phyloP scores from a whole-genome alignment of 495 filamentous ascomycete genomes.

The Xanthoparmelia taractica region DNA sequence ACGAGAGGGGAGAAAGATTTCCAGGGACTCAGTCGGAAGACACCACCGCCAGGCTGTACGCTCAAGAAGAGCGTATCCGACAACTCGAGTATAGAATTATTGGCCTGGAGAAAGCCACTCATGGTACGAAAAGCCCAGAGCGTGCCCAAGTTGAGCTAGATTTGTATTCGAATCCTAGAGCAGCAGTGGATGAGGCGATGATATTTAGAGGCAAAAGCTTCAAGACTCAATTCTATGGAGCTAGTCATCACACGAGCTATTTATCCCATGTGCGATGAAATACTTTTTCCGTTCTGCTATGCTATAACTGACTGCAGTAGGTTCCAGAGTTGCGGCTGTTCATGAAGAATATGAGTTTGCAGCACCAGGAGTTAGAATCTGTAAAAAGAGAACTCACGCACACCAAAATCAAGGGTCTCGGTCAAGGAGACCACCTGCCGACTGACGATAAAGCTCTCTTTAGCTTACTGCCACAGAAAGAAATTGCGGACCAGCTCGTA shows the following conservation, averaged over 20 bases:
- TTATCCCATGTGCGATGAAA: slow-evolving; percentile 38
- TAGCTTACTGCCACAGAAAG: slow-evolving; percentile 39
- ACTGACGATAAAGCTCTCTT: slow-evolving; percentile 23
- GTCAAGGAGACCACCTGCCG: slow-evolving; percentile 17
- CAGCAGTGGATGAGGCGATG: slow-evolving; percentile 23
- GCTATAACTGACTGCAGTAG: slow-evolving; percentile 29
- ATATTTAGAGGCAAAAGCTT: slow-evolving; percentile 44
- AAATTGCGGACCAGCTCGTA: slow-evolving; percentile 45
- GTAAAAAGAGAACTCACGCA: slow-evolving; percentile 40
- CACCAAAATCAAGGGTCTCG: slow-evolving; percentile 32
- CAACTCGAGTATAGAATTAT: slow-evolving; percentile 19
- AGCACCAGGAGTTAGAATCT: slow-evolving; percentile 31
- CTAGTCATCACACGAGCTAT: slow-evolving; percentile 39
- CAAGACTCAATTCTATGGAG: slow-evolving; percentile 44
- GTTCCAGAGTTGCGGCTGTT: slow-evolving; percentile 42
- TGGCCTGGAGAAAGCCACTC: slow-evolving; percentile 15
- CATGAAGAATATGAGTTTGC: slow-evolving; percentile 34
- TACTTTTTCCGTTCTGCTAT: not conserved
- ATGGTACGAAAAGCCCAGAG: slow-evolving; percentile 14
- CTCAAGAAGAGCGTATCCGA: slow-evolving; percentile 17
- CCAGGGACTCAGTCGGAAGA: slow-evolving; percentile 1
- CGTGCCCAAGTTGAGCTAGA: slow-evolving; percentile 5
- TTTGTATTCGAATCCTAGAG: not conserved
- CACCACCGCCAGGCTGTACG: slow-evolving; percentile 8
- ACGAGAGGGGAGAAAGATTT: slow-evolving; percentile 6